These are phyloP conservation scores for Irineochytrium annulatum DNA, from an alignment of 192 early-diverging fungal genomes.

Conservation along the genomic window DNA sequence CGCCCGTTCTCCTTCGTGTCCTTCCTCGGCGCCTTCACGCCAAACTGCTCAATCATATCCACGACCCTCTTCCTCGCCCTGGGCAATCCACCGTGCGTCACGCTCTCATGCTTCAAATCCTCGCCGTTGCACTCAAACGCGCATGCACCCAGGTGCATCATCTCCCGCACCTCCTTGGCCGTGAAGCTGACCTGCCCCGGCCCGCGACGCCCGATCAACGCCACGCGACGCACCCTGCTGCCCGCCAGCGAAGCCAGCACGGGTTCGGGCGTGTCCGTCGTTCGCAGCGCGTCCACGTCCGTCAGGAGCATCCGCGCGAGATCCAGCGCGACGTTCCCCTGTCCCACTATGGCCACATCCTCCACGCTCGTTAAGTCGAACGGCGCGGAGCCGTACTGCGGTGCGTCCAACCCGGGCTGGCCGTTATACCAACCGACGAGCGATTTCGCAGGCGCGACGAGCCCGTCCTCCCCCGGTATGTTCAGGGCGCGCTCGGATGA, in stretches of 20 bases:
- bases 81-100: no score
- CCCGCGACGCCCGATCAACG: slow-evolving; percentile 86
- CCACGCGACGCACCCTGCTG: slow-evolving; percentile 75
- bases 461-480: slow-evolving; percentile 60
- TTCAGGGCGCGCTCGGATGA: slow-evolving; percentile 65
- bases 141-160: slow-evolving; percentile 50
- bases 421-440: slow-evolving; percentile 98
- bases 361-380: slow-evolving; percentile 63
- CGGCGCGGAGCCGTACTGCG: slow-evolving; percentile 53
- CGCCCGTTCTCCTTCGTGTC: slow-evolving; percentile 27
- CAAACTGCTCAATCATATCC: no score
- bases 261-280: slow-evolving; percentile 80
- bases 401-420: slow-evolving; percentile 61
- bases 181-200: slow-evolving; percentile 89
- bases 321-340: slow-evolving; percentile 94
- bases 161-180: slow-evolving; percentile 92
- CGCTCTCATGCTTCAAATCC: no score
- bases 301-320: slow-evolving; percentile 81
- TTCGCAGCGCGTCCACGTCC: slow-evolving; percentile 62
- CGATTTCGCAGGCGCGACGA: slow-evolving; percentile 67
- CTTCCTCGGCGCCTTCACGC: no score
- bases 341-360: slow-evolving; percentile 79
- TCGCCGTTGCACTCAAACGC: no score
- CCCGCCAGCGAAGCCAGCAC: slow-evolving; percentile 63
- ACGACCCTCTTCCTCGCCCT: slow-evolving; percentile 28